Percentiles rank a stretch among this genome's conserved stretches.
Conservation (phyloP, 345 rosid genomes). For the Eucalyptus polybractea region DNA sequence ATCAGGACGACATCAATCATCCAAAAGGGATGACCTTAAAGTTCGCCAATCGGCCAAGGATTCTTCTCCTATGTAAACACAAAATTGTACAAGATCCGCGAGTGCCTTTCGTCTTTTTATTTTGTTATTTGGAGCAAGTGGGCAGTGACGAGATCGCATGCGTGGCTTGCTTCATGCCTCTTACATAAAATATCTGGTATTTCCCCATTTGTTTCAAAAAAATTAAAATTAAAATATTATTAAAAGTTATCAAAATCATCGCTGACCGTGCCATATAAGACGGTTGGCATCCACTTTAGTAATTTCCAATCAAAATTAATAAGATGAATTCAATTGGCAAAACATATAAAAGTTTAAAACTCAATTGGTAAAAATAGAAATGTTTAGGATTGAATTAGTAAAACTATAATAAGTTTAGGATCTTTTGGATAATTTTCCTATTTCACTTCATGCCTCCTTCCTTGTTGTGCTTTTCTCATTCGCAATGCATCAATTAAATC, state of each 20-base stretch:
- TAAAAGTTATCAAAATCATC: accelerated
- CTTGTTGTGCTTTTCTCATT: not conserved
- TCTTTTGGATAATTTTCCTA: no score
- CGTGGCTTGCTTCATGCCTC: not conserved
- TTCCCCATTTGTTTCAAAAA: not conserved
- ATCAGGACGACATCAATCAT: not conserved
- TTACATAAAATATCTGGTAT: not conserved
- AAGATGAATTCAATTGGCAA: accelerated
- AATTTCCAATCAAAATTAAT: accelerated
- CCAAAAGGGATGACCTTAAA: not conserved
- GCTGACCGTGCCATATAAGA: accelerated
- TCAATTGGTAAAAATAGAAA: no score
- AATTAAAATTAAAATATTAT: no score
- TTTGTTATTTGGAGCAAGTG: not conserved
- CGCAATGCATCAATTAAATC: not conserved
- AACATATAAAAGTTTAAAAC: no score
- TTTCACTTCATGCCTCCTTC: not conserved
- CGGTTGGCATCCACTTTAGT: accelerated
- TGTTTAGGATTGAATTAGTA: no score
- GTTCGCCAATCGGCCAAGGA: not conserved
- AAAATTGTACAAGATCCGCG: not conserved
- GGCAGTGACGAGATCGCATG: not conserved
- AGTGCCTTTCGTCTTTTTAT: not conserved
- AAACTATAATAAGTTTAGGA: no score
- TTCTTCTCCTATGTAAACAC: not conserved